phyloP scores from a whole-genome alignment of 805 yeast genomes.

The Starmerella vaccinii region DNA sequence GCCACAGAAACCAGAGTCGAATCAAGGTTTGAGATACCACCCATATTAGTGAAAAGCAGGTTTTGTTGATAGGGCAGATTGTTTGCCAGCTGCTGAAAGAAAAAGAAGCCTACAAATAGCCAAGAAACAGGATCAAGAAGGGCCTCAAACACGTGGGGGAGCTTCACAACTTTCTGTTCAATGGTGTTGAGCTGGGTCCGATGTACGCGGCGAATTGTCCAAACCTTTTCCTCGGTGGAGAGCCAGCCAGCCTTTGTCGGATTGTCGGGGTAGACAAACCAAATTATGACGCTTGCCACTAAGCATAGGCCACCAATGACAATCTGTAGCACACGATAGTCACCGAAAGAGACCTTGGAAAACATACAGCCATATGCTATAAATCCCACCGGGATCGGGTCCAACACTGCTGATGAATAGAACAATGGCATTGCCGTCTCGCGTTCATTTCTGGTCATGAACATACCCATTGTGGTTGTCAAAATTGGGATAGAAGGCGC shows the following conservation, averaged over 20 bases:
- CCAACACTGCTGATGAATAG: conserved; percentile 42
- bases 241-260: conserved; percentile 45
- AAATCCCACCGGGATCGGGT: conserved; percentile 44
- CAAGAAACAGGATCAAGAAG: conserved; percentile 41
- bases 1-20: conserved; percentile 44
- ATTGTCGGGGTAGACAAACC: conserved; percentile 44
- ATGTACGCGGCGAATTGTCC: conserved; percentile 39
- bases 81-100: conserved; percentile 39
- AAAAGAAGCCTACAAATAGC: conserved; percentile 30
- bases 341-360: conserved; percentile 24
- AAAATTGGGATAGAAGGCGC: conserved; percentile 46
- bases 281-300: conserved; percentile 31
- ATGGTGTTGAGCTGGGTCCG: conserved; percentile 34
- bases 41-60: conserved; percentile 35
- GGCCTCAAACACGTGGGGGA: conserved; percentile 41
- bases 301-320: conserved; percentile 46
- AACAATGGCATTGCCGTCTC: conserved; percentile 45
- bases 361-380: conserved; percentile 30
- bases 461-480: conserved; percentile 50
- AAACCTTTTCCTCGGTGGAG: conserved; percentile 40
- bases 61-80: conserved; percentile 40
- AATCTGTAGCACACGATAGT: conserved; percentile 45
- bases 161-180: conserved; percentile 40
- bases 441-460: conserved; percentile 36
- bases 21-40: conserved; percentile 33